Evolutionary conservation across 441 rosid genomes (phyloP).

Genomic region (Breynia disticha): DNA sequence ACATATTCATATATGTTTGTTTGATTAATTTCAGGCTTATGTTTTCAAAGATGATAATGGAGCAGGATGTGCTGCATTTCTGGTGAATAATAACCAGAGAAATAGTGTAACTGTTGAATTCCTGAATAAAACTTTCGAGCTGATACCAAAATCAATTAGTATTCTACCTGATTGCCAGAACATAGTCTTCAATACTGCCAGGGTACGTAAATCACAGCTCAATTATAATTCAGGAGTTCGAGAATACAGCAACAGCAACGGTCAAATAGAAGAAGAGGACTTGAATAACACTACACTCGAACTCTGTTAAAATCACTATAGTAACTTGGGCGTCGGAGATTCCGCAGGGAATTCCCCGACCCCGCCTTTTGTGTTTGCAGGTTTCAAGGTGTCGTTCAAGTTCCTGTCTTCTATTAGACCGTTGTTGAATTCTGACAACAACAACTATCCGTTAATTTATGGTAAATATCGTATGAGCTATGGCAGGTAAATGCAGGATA

Average conservation of each 20-base stretch:
- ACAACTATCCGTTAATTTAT: background rate
- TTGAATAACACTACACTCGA: too few relatives aligned
- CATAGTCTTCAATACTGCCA: conserved; percentile 52
- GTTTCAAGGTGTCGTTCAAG: too few relatives aligned
- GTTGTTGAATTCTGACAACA: too few relatives aligned
- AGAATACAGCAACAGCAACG: background rate
- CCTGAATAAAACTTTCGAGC: conserved; percentile 31
- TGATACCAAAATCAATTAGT: conserved; percentile 56
- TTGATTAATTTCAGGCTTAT: conserved; percentile 31
- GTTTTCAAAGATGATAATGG: conserved; percentile 34
- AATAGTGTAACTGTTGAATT: conserved; percentile 32
- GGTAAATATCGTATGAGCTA: conserved; percentile 6
- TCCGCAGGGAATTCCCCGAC: too few relatives aligned
- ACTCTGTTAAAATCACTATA: too few relatives aligned
- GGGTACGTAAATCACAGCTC: conserved; percentile 24
- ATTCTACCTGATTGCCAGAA: conserved; percentile 65
- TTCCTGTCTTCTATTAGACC: too few relatives aligned
- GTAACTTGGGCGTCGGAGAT: too few relatives aligned
- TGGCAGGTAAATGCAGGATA: conserved; percentile 45
- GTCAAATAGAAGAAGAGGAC: too few relatives aligned
- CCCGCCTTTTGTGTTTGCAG: too few relatives aligned
- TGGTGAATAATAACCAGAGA: conserved; percentile 39
- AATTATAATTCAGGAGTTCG: background rate
- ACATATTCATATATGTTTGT: background rate
- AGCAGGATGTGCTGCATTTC: conserved; percentile 57